Evolutionary conservation across 2,329 filamentous ascomycete genomes (phyloP).

Genomic region (Lachnellula willkommii): DNA sequence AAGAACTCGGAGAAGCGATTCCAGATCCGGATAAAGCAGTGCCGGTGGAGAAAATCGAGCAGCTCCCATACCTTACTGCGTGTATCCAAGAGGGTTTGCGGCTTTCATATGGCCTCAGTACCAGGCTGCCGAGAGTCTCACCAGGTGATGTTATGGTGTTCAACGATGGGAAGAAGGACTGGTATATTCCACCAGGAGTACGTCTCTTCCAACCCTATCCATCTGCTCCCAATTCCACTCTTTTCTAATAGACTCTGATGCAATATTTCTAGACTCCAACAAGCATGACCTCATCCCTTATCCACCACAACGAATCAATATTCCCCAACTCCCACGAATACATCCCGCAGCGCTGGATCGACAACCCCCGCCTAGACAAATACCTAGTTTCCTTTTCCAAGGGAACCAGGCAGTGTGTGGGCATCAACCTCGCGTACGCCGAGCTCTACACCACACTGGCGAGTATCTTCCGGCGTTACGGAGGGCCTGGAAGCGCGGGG

Average conservation of each 20-base stretch:
- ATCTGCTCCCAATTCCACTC: not conserved
- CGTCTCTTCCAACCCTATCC: not conserved
- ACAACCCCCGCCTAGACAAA: constrained; percentile 29
- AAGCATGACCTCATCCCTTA: constrained; percentile 34
- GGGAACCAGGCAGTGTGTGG: constrained; percentile 38
- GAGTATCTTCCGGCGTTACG: constrained; percentile 15
- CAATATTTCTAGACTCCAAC: constrained; percentile 30
- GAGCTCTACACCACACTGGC: constrained; percentile 14
- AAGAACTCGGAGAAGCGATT: constrained; percentile 30
- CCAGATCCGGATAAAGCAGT: constrained; percentile 1
- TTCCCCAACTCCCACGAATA: constrained; percentile 36
- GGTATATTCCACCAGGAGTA: constrained; percentile 20
- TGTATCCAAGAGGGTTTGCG: constrained; percentile 31
- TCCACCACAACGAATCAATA: constrained; percentile 36
- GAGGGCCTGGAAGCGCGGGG: constrained; percentile 5
- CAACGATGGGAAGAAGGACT: constrained; percentile 7
- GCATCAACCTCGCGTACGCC: constrained; percentile 24
- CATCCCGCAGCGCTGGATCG: constrained; percentile 38
- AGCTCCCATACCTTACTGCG: constrained; percentile 28
- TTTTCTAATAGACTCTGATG: not conserved
- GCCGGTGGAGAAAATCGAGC: constrained; percentile 16
- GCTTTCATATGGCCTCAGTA: constrained; percentile 26
- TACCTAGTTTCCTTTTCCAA: constrained; percentile 39
- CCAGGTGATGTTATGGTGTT: constrained; percentile 18
- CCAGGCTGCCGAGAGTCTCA: constrained; percentile 25